Evolutionary conservation across 2,329 filamentous ascomycete genomes (phyloP).

Genomic region (Kalaharituber pfeilii): DNA sequence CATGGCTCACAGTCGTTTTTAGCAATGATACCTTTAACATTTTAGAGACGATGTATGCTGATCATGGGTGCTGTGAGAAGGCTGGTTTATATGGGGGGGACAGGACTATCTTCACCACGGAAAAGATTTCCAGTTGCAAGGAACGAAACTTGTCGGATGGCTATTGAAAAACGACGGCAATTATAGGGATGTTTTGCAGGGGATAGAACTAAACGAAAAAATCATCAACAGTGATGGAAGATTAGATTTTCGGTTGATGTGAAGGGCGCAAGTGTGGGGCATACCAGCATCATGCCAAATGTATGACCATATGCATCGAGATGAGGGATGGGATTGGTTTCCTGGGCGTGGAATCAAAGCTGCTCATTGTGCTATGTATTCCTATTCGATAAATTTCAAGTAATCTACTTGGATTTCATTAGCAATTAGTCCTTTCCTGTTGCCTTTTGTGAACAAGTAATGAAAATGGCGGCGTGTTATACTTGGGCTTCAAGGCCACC

Average conservation of each 20-base stretch:
- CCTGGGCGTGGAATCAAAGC: too few relatives aligned
- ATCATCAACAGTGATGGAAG: background rate
- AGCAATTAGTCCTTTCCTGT: too few relatives aligned
- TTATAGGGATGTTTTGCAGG: background rate
- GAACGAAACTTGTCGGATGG: background rate
- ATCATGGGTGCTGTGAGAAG: slow-evolving; percentile 5
- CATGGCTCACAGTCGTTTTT: too few relatives aligned
- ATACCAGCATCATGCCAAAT: background rate
- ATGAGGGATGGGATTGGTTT: too few relatives aligned
- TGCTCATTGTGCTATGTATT: too few relatives aligned
- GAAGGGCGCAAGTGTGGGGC: background rate
- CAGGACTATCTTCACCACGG: slow-evolving; percentile 6
- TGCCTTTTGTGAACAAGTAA: too few relatives aligned
- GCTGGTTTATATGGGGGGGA: slow-evolving; percentile 12
- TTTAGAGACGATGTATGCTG: background rate
- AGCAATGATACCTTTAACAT: background rate
- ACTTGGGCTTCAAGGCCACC: too few relatives aligned
- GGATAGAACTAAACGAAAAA: background rate
- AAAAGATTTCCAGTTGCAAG: slow-evolving; percentile 7
- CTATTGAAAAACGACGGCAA: background rate
- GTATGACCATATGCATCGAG: too few relatives aligned
- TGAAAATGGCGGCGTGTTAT: too few relatives aligned
- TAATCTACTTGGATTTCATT: too few relatives aligned
- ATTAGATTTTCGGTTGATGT: background rate
- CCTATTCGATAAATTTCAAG: too few relatives aligned